These are phyloP conservation scores for Rhizodiscina lignyota DNA, from an alignment of 495 filamentous ascomycete genomes.

Conservation along the genomic window DNA sequence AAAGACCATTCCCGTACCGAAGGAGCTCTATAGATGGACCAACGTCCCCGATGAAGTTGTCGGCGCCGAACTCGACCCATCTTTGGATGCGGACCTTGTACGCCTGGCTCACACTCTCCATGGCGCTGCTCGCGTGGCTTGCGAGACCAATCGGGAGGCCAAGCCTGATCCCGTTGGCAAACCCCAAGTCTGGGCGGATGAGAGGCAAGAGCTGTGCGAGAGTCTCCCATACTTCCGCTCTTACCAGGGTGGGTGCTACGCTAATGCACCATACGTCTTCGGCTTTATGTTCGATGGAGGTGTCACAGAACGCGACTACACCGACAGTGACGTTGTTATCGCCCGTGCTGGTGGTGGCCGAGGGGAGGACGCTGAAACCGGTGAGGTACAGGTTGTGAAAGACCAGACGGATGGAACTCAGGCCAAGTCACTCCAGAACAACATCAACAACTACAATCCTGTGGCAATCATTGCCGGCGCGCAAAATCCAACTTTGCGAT, in stretches of 20 bases:
- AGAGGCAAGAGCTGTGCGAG: slow-evolving; percentile 47
- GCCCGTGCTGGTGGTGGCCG: slow-evolving; percentile 19
- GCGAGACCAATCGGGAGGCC: neutral
- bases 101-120: too few relatives aligned
- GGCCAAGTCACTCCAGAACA: slow-evolving; percentile 13
- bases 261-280: slow-evolving; percentile 25
- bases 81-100: too few relatives aligned
- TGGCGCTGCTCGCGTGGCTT: too few relatives aligned
- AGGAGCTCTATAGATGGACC: too few relatives aligned
- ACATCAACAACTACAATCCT: slow-evolving; percentile 15
- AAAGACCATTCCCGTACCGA: too few relatives aligned
- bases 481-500: slow-evolving; percentile 32
- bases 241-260: slow-evolving; percentile 45
- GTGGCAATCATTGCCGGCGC: slow-evolving; percentile 29
- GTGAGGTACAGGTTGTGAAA: slow-evolving; percentile 7
- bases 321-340: slow-evolving; percentile 50
- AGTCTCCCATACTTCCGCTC: slow-evolving; percentile 46
- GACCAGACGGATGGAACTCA: slow-evolving; percentile 11
- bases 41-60: too few relatives aligned
- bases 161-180: slow-evolving; percentile 17
- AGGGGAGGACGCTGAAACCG: slow-evolving; percentile 9
- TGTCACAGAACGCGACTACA: slow-evolving; percentile 35
- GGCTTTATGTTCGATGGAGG: slow-evolving; percentile 49
- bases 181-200: slow-evolving; percentile 36
- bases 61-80: too few relatives aligned